Conservation (phyloP, 192 early-diverging fungal genomes). For the Coemansia sp. region DNA sequence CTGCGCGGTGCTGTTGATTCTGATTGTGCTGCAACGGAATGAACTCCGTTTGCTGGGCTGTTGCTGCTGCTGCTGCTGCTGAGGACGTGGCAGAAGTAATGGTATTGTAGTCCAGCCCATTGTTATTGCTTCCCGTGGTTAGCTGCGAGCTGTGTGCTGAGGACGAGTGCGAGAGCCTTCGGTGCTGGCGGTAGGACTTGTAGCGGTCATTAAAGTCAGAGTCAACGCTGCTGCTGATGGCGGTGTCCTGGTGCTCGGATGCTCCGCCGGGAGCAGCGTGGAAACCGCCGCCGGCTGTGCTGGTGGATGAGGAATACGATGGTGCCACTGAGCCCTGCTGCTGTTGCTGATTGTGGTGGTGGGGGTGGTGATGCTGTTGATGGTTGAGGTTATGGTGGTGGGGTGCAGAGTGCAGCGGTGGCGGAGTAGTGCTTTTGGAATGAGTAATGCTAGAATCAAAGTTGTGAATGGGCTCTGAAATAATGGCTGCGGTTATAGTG, state of each 20-base stretch:
- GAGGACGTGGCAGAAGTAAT: constrained; percentile 4
- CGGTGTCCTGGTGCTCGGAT: neutral
- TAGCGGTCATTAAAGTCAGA: constrained; percentile 49
- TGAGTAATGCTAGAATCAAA: constrained; percentile 16
- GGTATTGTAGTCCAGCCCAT: constrained; percentile 5
- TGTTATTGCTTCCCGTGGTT: constrained; percentile 40
- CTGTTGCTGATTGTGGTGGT: too few species aligned
- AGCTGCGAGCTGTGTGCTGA: constrained; percentile 40
- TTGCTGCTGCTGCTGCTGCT: too few species aligned
- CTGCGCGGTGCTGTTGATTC: neutral
- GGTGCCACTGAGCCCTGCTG: neutral
- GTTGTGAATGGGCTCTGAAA: constrained; percentile 56
- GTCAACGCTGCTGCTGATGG: constrained; percentile 14
- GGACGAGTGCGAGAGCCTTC: constrained; percentile 45
- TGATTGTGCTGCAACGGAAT: neutral
- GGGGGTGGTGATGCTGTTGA: too few species aligned
- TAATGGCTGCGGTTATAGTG: constrained; percentile 29
- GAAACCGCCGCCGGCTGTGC: neutral
- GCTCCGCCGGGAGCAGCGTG: neutral
- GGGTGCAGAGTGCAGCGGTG: constrained; percentile 9
- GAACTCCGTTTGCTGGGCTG: constrained; percentile 2
- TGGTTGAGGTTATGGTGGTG: neutral
- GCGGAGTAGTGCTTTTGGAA: constrained; percentile 15
- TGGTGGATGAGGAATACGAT: neutral
- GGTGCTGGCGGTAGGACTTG: constrained; percentile 48